phyloP scores from a whole-genome alignment of 495 filamentous ascomycete genomes.

The Pyrenula massariospora region DNA sequence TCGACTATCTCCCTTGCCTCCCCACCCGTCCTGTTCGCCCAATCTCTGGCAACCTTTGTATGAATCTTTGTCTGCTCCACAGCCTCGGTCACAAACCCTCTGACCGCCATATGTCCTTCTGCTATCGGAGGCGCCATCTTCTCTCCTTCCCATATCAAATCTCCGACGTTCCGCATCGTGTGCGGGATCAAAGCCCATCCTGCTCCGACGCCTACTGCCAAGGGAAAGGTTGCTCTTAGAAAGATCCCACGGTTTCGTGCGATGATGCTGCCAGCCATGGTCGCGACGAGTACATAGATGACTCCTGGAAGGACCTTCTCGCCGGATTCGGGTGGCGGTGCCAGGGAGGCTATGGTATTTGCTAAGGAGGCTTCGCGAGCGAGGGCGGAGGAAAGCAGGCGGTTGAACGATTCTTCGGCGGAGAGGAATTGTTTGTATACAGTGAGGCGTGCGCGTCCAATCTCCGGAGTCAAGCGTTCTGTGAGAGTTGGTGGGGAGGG shows the following conservation, averaged over 20 bases:
- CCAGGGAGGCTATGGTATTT: conserved; percentile 72
- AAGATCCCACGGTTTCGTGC: conserved; percentile 74
- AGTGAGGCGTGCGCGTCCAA: conserved; percentile 69
- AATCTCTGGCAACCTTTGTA: conserved; percentile 51
- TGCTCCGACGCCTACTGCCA: conserved; percentile 59
- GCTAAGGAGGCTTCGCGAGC: conserved; percentile 69
- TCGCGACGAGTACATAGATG: conserved; percentile 80
- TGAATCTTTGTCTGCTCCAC: conserved; percentile 60
- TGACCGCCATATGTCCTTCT: conserved; percentile 58
- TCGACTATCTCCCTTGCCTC: conserved; percentile 64
- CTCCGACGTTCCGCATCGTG: conserved; percentile 74
- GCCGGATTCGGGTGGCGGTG: conserved; percentile 66
- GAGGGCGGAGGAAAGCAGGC: conserved; percentile 60
- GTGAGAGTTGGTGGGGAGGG: conserved; percentile 60
- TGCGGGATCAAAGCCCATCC: conserved; percentile 64
- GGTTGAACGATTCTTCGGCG: conserved; percentile 69
- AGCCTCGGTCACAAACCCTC: conserved; percentile 55
- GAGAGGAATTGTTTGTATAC: conserved; percentile 59
- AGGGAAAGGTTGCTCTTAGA: conserved; percentile 57
- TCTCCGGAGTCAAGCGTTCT: conserved; percentile 76
- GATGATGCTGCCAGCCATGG: conserved; percentile 86
- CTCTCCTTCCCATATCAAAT: conserved; percentile 82
- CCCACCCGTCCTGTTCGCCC: conserved; percentile 67
- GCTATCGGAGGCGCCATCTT: conserved; percentile 68
- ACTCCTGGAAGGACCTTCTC: conserved; percentile 77